Evolutionary conservation across 805 yeast genomes (phyloP).

Genomic region (Monosporozyma unispora): DNA sequence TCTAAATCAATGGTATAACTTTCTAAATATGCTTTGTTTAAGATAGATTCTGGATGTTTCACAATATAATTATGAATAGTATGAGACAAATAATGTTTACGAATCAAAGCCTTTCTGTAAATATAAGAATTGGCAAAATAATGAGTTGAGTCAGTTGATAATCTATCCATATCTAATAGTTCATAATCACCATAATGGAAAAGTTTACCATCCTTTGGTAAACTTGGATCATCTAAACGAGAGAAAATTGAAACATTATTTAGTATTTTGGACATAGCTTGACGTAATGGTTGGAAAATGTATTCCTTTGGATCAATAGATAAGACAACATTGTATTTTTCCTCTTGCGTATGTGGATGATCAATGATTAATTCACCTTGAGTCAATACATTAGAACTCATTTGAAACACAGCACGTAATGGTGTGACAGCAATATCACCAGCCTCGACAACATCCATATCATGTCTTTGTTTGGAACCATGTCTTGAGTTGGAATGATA

Average conservation of each 20-base stretch:
- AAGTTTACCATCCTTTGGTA: slow-evolving; percentile 25
- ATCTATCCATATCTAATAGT: slow-evolving; percentile 65
- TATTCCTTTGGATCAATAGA: slow-evolving; percentile 33
- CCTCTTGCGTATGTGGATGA: background rate
- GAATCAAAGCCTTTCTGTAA: slow-evolving; percentile 80
- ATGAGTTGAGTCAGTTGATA: slow-evolving; percentile 27
- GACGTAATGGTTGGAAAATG: slow-evolving; percentile 33
- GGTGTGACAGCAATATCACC: slow-evolving; percentile 65
- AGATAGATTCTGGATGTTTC: slow-evolving; percentile 62
- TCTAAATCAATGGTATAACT: slow-evolving; percentile 79
- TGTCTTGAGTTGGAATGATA: slow-evolving; percentile 21
- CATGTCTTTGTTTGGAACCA: slow-evolving; percentile 28
- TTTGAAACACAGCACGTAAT: slow-evolving; percentile 60
- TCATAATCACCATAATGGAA: slow-evolving; percentile 90
- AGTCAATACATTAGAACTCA: slow-evolving; percentile 10
- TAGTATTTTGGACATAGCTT: slow-evolving; percentile 26
- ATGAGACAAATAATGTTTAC: slow-evolving; percentile 84
- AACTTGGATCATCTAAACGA: background rate
- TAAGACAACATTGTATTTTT: slow-evolving; percentile 11
- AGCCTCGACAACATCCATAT: slow-evolving; percentile 59
- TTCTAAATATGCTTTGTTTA: slow-evolving; percentile 58
- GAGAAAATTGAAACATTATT: slow-evolving; percentile 30
- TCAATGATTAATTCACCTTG: slow-evolving; percentile 13
- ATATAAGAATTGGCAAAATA: slow-evolving; percentile 74
- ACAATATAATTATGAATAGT: slow-evolving; percentile 67